These are phyloP conservation scores for Tolypocladium ophioglossoides DNA, from an alignment of 2,329 filamentous ascomycete genomes.

Conservation along the genomic window DNA sequence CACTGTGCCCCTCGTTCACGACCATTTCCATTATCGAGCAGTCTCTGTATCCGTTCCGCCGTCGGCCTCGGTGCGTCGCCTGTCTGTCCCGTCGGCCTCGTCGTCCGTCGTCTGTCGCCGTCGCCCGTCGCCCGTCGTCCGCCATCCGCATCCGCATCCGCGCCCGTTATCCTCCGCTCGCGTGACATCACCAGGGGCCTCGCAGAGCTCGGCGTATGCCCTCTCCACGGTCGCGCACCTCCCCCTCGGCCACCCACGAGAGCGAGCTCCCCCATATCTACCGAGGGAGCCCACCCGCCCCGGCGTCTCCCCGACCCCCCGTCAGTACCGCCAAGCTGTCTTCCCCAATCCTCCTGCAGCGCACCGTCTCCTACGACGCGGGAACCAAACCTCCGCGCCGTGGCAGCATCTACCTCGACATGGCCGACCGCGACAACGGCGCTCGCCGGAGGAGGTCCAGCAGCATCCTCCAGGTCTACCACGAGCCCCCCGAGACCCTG, in stretches of 20 bases:
- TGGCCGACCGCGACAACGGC: conserved; percentile 51
- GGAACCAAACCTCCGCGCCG: conserved; percentile 59
- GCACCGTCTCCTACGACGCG: conserved; percentile 85
- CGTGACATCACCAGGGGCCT: background rate
- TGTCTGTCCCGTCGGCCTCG: background rate
- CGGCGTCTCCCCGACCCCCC: conserved; percentile 7
- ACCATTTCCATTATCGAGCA: background rate
- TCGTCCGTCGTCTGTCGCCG: no score
- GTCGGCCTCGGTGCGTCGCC: background rate
- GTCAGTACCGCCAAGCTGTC: conserved; percentile 90
- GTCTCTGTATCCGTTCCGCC: background rate
- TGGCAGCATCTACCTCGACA: conserved; percentile 48
- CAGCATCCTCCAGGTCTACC: conserved; percentile 85
- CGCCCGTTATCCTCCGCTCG: background rate
- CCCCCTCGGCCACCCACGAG: background rate
- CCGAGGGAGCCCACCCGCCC: background rate
- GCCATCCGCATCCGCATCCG: no score
- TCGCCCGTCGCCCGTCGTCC: no score
- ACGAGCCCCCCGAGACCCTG: conserved; percentile 90
- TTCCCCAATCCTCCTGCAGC: conserved; percentile 76
- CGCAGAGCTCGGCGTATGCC: background rate
- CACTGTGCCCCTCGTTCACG: background rate
- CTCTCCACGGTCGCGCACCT: background rate
- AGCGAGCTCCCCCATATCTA: background rate
- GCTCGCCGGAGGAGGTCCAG: conserved; percentile 87